Evolutionary conservation across 352 stramenopile genomes (phyloP), one percentile per base, ranked within the genome.

Genomic region (Globisporangium canariense): DNA sequence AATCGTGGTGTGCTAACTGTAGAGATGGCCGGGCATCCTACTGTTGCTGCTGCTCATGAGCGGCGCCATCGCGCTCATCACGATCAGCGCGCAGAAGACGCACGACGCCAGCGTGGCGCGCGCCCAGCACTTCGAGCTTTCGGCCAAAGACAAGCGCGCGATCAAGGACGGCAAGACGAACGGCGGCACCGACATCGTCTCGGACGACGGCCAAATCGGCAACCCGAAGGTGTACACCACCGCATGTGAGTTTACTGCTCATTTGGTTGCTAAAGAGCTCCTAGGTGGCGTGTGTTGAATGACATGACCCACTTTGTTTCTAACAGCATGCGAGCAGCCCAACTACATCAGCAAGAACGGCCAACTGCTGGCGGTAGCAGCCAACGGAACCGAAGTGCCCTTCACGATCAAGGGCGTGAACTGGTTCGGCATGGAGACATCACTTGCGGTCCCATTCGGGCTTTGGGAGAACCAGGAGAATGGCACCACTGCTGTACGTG

Each of bases 271-370:
- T 20, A 49, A 49, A 20, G 43, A 49, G 43, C 43, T 22, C 43
- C 8, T 22, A 49, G 43, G 36, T 41, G 9, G 0, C 14, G 36
- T 36, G 32, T 8, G 7, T 3, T 36, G 32, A 14, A 41, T 18
- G 36, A 41, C 36, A 41, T 11, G 0, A 18, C 11, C 14, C 7
- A 10, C 2, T 11, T 8, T 49, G 8, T 22, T 49, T 25, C 18
- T 22, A 11, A 8, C 18, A 84, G 75, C 61, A 3, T 94, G 85
- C 46, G 75, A 86, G 57, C 61, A 88, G 62, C 80, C 82, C 10
- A 77, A 93, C 58, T 93, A 91, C 65, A 71, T 87, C 63, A 93
- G 77, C 67, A 91, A 93, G 69, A 81, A 91, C 49, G 84, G 84
- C 4, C 64, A 79, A 30, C 70, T 93, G 22, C 67, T 76, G 18